Conservation (phyloP, 371 early-diverging fungal genomes). For the Mucor indicus region DNA sequence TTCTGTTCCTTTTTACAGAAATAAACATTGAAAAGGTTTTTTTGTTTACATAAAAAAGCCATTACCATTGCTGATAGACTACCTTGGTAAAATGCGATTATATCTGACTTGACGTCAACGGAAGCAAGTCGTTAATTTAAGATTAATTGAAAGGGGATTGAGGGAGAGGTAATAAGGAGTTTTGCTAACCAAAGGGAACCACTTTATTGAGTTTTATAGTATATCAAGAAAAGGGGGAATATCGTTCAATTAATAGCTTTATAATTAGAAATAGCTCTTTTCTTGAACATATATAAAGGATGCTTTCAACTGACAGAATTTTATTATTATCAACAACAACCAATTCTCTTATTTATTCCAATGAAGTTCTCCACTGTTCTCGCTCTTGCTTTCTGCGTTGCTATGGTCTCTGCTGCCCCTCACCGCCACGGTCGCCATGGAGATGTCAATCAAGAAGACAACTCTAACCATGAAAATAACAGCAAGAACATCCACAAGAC, state of each 20-base stretch:
- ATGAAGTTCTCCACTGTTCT: conserved; percentile 30
- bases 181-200: too few species aligned
- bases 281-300: not conserved
- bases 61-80: too few species aligned
- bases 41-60: too few species aligned
- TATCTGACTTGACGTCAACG: too few species aligned
- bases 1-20: too few species aligned
- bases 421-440: not conserved
- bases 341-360: too few species aligned
- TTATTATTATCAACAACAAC: conserved; percentile 5
- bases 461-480: not conserved
- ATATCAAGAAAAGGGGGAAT: not conserved
- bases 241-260: not conserved
- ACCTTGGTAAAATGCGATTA: too few species aligned
- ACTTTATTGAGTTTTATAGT: not conserved
- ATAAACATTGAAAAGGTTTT: too few species aligned
- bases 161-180: too few species aligned
- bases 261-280: not conserved
- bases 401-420: conserved; percentile 20
- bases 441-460: too few species aligned
- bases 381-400: conserved; percentile 16
- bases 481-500: not conserved
- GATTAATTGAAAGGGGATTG: too few species aligned
- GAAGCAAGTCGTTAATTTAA: too few species aligned
- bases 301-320: not conserved